Conservation (phyloP, 257 asterid genomes). For the Solanum chilense region DNA sequence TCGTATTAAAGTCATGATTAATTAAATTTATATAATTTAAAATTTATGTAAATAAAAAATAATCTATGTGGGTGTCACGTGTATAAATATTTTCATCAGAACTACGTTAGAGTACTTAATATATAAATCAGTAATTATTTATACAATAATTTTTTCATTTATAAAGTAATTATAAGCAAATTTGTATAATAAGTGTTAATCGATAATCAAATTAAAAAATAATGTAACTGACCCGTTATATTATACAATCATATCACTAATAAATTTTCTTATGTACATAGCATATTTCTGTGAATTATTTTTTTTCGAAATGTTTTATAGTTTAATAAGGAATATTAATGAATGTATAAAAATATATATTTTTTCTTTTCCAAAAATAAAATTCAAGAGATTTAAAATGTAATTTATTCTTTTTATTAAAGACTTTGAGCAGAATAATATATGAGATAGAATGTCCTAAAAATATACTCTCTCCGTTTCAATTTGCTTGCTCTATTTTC, state of each 20-base stretch:
- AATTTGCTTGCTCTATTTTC: too few relatives aligned
- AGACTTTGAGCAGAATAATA: background rate
- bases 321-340: constrained; percentile 12
- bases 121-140: background rate
- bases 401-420: too few relatives aligned
- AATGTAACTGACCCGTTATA: background rate
- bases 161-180: background rate
- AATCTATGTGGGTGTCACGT: background rate
- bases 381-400: background rate
- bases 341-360: background rate
- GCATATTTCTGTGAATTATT: background rate
- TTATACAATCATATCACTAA: background rate
- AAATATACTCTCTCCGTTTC: too few relatives aligned
- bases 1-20: background rate
- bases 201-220: background rate
- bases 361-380: too few relatives aligned
- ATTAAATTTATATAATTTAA: background rate
- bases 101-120: background rate
- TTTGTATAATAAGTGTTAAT: background rate
- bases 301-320: background rate
- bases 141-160: background rate
- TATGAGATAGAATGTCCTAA: background rate
- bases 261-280: background rate
- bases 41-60: background rate
- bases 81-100: background rate